phyloP scores from a whole-genome alignment of 2,329 filamentous ascomycete species.

The Ceratocystis diversiconidia region DNA sequence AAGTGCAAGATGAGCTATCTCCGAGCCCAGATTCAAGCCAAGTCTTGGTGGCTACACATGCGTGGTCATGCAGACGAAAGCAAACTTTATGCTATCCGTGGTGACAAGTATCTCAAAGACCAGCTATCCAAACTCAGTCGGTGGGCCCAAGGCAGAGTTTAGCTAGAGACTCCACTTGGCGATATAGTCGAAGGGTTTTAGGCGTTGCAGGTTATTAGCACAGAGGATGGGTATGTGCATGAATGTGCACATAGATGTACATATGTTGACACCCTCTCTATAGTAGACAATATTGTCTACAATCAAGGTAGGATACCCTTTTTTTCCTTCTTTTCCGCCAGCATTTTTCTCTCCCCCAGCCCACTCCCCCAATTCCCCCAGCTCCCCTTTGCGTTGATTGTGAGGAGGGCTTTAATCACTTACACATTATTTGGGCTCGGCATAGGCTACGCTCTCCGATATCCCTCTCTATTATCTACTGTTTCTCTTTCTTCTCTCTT shows the following conservation, averaged over 20 bases:
- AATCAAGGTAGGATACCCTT: slow-evolving; percentile 10
- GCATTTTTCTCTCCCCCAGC: not conserved
- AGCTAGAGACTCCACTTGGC: not conserved
- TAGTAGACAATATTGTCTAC: not conserved
- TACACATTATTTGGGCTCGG: slow-evolving; percentile 12
- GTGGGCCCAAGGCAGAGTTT: not conserved
- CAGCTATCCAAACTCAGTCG: not conserved
- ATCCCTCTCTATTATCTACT: slow-evolving; percentile 8
- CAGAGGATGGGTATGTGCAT: not conserved
- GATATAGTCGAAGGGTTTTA: not conserved
- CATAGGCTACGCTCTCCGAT: slow-evolving; percentile 14
- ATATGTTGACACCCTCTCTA: not conserved
- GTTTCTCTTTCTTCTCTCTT: not conserved
- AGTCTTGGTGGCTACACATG: slow-evolving; percentile 6
- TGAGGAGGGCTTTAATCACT: slow-evolving; percentile 15
- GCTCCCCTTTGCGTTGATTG: slow-evolving; percentile 12
- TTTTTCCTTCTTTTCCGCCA: not conserved
- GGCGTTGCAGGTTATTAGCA: not conserved
- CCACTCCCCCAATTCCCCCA: not conserved
- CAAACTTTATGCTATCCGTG: slow-evolving; percentile 7
- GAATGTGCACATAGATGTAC: not conserved
- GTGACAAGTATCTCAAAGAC: slow-evolving; percentile 8
- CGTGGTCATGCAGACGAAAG: slow-evolving; percentile 3
- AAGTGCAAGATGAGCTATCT: not conserved
- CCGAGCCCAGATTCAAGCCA: slow-evolving; percentile 2